Base-by-base conservation (phyloP, 2,329 filamentous ascomycete species). In the Aspergillus sp. region DNA sequence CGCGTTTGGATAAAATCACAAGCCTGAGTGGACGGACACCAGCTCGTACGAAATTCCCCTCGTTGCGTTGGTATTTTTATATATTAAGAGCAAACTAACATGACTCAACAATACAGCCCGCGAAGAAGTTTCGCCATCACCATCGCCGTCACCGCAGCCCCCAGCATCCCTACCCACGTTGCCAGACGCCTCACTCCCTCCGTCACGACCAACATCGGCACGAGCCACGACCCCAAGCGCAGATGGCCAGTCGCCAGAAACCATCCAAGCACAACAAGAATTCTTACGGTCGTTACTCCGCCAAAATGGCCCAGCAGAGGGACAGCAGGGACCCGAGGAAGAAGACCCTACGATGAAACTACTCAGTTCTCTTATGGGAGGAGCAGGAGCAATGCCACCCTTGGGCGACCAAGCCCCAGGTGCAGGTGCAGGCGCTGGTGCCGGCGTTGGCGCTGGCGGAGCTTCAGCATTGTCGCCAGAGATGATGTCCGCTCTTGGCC, bases 1-100 rank as follows among this genome's bases (percentile, higher is more conserved):
- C 77, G 32, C 73, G 81, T 49, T 67, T 85, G 35, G 77, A 82
- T 44, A 77, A 78, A 53, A 85, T 85, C 61, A 81, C 79, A 33
- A 73, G 73, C 32, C 60, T 83, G 42, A 81, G 79, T 45, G 81
- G 79, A 50, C 66, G 72, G 37, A 65, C 63, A 45, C 68, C 72
- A 34, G 66, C 68, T 43, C 56, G 58, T 40, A 57, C 68, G 71
- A 60, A 40, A 57, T 43, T 37, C 6, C 1, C 27, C 38, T 35
- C 13, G 12, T 13, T 7, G 34, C 30, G 35, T 36, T 19, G 32
- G n/a, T 11, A 9, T 39, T 11, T 7, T 7, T 10, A 5, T 28
- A 28, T 37, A 19, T 37, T 37, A 1, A 4, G 10, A 7, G 26
- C 26, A 37, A 27, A 12, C 27, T 27, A 37, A 28, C 35, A 37